Evolutionary conservation across 1,284 basidiomycete genomes (phyloP), one percentile per base, ranked within the genome.

Genomic region (Apiotrichum porosum): DNA sequence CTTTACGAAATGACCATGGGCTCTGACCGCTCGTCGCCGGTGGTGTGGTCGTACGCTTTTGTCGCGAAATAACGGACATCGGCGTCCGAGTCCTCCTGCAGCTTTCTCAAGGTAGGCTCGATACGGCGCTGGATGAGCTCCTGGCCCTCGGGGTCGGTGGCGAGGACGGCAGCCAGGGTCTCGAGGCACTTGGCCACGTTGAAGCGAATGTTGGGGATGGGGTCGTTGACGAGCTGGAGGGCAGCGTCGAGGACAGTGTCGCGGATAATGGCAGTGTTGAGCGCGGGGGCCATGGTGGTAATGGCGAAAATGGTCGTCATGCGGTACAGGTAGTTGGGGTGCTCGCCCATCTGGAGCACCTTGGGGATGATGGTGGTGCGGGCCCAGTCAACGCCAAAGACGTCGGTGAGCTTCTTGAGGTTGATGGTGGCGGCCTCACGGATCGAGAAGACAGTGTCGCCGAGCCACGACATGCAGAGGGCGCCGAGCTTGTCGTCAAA

Each of bases 301-400:
- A 99, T 95, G 42, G 95, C 94, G 74, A 98, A 93, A 47, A 98
- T 91, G 22, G 95, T 98, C 9, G 95, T 99, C 92, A 99, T 97
- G 64, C 95, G 82, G 76, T 92, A 97, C 31, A 98, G 80, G 74
- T 98, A 98, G 73, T 97, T 99, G 19, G 90, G 89, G 76, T 97
- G 93, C 54, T 85, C 83, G 14, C 91, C 93, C 95, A 98, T 98
- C 52, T 86, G 88, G 68, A 98, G 84, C 32, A 99, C 91, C 75
- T 97, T 97, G 19, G 95, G 95, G 44, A 98, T 88, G 67, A 99
- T 97, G 32, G 92, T 85, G 50, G 82, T 79, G 69, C 85, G 85
- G 31, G 95, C 92, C 95, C 95, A 99, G 15, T 97, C 93, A 19
- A 97, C 91, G 37, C 95, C 95, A 66, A 99, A 99, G 8, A 97